Evolutionary conservation across 352 stramenopile species (phyloP).

Genomic region (Albugo candida): DNA sequence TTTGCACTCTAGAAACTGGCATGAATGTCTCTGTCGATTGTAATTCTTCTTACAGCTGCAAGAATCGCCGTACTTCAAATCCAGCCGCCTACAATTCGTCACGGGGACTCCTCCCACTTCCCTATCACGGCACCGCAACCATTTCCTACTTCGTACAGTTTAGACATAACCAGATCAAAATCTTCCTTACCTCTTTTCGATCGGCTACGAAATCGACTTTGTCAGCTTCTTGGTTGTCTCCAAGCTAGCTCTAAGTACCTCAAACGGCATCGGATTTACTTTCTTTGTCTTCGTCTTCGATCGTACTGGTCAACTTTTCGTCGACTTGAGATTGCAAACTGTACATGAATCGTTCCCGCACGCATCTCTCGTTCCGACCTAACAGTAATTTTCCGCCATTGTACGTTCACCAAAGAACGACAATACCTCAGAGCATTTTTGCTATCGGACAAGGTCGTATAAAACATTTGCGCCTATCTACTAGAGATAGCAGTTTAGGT

Average conservation of each 20-base stretch:
- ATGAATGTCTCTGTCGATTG: constrained; percentile 21
- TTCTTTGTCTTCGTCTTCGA: constrained; percentile 89
- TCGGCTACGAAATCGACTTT: constrained; percentile 96
- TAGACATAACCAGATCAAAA: constrained; percentile 96
- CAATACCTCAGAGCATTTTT: constrained; percentile 78
- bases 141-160: constrained; percentile 86
- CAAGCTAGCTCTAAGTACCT: constrained; percentile 97
- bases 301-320: constrained; percentile 91
- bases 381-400: constrained; percentile 99
- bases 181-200: constrained; percentile 97
- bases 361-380: constrained; percentile 93
- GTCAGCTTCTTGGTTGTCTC: constrained; percentile 96
- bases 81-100: constrained; percentile 85
- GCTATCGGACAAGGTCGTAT: constrained; percentile 98
- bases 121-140: constrained; percentile 36
- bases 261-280: constrained; percentile 82
- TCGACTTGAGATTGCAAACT: constrained; percentile 89
- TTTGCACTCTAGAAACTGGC: constrained; percentile 30
- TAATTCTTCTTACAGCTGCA: too few species aligned
- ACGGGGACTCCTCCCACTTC: constrained; percentile 72
- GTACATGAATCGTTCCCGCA: constrained; percentile 94
- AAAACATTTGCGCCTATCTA: constrained; percentile 98
- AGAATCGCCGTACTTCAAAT: too few species aligned
- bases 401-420: constrained; percentile 96
- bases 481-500: constrained; percentile 93